Evolutionary conservation across 2,329 filamentous ascomycete genomes (phyloP), one percentile per base, ranked within the genome.

Genomic region (Penicillium fuscoglaucum): DNA sequence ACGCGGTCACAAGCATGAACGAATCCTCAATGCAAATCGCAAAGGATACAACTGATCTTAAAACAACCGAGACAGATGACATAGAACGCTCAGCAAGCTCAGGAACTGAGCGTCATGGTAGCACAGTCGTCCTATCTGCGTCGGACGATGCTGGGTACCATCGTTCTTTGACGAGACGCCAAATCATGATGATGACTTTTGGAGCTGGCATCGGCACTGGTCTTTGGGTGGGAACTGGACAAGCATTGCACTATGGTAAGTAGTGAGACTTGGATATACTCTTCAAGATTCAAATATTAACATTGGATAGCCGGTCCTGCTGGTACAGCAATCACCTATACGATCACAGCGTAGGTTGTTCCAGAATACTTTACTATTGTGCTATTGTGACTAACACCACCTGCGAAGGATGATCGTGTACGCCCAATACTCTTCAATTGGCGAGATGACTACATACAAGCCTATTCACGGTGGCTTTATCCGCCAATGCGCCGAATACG

Each of bases 101-200:
- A 6, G 59, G 24, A 24, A 58, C 55, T 12, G 50, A 63, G 13
- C 54, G 52, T 12, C 49, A 63, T 60, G 62, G 54, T 17, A 57
- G 19, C 21, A 56, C 45, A 19, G 44, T 53, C 21, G 46, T 60
- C 6, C 55, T 65, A n/a, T 57, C 49, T 19, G 58, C 40, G 15
- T 41, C 68, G 4, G 47, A 57, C 10, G 60, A 47, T 46, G 70
- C 68, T 17, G 72, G 72, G 2, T 74, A 67, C 39, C 70, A 71
- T 37, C 68, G 73, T 24, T 65, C 63, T 26, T 66, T 75, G 15
- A 66, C 66, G 1, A 66, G 70, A 48, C 65, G 73, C 28, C 69
- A 73, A 44, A 70, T 76, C 48, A 76, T 76, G 68, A 75, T 75
- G 72, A 72, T 74, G 68, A 74, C 72, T 12, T 72, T 75, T 58